Evolutionary conservation across 768 basidiomycete species (phyloP).

Genomic region (Lactarius akahatsu): DNA sequence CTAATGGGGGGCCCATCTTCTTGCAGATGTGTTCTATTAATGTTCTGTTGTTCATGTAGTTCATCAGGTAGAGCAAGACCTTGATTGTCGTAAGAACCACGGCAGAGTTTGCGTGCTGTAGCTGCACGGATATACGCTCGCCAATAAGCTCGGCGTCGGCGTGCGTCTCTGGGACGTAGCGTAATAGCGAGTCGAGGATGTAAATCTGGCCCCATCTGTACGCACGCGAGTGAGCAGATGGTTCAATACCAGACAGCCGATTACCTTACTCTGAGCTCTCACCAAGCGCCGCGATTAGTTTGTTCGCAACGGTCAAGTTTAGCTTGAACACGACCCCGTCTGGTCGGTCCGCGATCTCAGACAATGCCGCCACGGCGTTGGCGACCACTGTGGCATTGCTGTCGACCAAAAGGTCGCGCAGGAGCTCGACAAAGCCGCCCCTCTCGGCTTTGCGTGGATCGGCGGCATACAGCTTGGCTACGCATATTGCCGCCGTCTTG

Average conservation of each 20-base stretch:
- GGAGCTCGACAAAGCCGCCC: conserved; percentile 85
- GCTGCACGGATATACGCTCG: conserved; percentile 90
- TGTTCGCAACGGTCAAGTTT: conserved; percentile 83
- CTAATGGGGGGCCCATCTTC: conserved; percentile 97
- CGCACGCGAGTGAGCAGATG: conserved; percentile 20
- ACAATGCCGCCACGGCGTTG: conserved; percentile 93
- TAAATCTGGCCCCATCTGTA: conserved; percentile 98
- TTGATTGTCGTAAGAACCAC: conserved; percentile 99
- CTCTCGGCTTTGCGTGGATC: conserved; percentile 86
- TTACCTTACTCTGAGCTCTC: conserved; percentile 94
- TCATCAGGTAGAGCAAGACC: conserved; percentile 94
- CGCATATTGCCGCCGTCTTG: conserved; percentile 97
- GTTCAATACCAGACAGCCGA: not conserved
- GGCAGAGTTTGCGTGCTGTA: conserved; percentile 98
- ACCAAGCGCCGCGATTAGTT: conserved; percentile 83
- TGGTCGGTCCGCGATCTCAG: conserved; percentile 95
- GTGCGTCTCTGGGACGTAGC: conserved; percentile 88
- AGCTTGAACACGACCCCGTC: conserved; percentile 92
- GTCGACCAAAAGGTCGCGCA: conserved; percentile 91
- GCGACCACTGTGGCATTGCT: conserved; percentile 95
- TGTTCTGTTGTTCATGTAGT: conserved; percentile 92
- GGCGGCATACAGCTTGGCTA: conserved; percentile 90
- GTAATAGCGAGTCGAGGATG: conserved; percentile 89
- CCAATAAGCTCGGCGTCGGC: conserved; percentile 91
- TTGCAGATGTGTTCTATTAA: conserved; percentile 89